Evolutionary conservation across 2,329 filamentous ascomycete genomes (phyloP).

Genomic region (Cladosporium cucumerinum): DNA sequence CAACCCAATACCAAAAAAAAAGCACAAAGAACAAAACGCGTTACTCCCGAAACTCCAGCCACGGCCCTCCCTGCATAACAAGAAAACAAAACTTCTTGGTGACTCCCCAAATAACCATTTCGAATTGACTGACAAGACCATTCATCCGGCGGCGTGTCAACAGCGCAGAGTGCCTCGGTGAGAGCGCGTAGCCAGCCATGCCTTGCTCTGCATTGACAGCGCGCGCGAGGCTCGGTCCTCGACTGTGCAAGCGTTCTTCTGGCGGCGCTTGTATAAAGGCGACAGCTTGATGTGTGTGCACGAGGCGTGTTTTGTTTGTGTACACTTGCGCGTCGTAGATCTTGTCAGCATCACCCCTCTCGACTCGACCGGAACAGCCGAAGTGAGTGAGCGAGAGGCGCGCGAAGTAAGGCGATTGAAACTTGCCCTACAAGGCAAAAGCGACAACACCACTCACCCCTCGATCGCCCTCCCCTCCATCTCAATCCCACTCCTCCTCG

Average conservation of each 20-base stretch:
- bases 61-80: too few relatives aligned
- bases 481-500: conserved; percentile 22
- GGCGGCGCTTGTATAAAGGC: background rate
- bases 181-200: background rate
- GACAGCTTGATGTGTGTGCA: background rate
- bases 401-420: background rate
- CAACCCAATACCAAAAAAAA: background rate
- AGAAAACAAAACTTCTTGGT: too few relatives aligned
- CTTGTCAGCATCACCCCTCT: background rate
- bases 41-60: background rate
- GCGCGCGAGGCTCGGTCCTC: background rate
- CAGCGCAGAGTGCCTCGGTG: background rate
- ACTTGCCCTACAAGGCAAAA: background rate
- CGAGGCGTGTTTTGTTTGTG: background rate
- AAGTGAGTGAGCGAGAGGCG: background rate
- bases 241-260: background rate
- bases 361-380: background rate
- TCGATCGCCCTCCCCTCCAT: conserved; percentile 14
- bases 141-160: background rate
- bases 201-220: background rate
- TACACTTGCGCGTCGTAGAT: background rate
- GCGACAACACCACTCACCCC: background rate
- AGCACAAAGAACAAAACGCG: background rate
- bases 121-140: background rate
- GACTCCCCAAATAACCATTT: background rate